Conservation (phyloP, 2,329 filamentous ascomycete species). For the Xylariomycetidae sp. region DNA sequence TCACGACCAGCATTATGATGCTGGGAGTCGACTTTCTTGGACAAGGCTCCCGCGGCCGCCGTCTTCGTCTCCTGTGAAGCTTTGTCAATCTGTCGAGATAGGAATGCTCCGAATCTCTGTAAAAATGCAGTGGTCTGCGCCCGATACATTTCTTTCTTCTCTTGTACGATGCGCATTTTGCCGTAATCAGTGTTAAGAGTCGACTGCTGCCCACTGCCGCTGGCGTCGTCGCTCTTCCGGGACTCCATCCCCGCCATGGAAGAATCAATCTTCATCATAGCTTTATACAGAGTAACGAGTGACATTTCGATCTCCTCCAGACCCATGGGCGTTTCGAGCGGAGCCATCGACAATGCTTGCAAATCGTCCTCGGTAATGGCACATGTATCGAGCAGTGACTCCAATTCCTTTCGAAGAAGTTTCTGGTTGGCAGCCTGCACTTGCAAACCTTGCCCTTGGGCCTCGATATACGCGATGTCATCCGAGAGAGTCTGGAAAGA, state of each 20-base stretch:
- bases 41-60: conserved; percentile 53
- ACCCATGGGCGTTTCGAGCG: conserved; percentile 64
- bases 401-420: conserved; percentile 80
- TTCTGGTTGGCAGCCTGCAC: conserved; percentile 98
- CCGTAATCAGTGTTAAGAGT: conserved; percentile 69
- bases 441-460: conserved; percentile 92
- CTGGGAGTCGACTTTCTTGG: conserved; percentile 61
- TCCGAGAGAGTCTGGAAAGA: conserved; percentile 75
- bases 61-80: conserved; percentile 66
- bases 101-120: conserved; percentile 71
- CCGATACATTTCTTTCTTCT: conserved; percentile 87
- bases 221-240: conserved; percentile 42
- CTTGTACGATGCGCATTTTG: conserved; percentile 87
- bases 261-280: conserved; percentile 89
- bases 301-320: conserved; percentile 72
- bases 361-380: conserved; percentile 76
- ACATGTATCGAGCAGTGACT: conserved; percentile 83
- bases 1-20: conserved; percentile 68
- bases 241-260: conserved; percentile 53
- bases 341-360: conserved; percentile 64
- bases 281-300: conserved; percentile 79
- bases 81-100: conserved; percentile 73
- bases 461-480: conserved; percentile 95
- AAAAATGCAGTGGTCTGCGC: conserved; percentile 72
- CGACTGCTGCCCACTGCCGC: conserved; percentile 37